A percentile compares a stretch with the other conserved stretches of the same genome.
phyloP scores from a whole-genome alignment of 2,329 filamentous ascomycete species.

The Pseudogymnoascus sp. region DNA sequence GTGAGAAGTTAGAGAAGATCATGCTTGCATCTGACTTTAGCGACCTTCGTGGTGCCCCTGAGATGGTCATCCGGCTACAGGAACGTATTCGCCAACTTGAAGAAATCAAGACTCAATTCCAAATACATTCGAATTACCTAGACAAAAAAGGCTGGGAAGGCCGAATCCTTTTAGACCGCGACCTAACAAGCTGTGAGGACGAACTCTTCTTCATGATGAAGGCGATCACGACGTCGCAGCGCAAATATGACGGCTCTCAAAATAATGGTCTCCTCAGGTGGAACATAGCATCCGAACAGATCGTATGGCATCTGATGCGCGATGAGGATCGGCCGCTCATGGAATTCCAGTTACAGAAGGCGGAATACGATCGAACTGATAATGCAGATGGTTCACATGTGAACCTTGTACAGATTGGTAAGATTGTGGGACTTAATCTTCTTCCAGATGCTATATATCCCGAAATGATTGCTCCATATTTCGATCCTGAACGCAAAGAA shows the following conservation, averaged over 20 bases:
- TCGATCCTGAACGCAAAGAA: constrained; percentile 54
- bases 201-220: constrained; percentile 99
- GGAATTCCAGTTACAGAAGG: constrained; percentile 85
- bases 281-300: constrained; percentile 90
- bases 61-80: constrained; percentile 87
- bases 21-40: constrained; percentile 99
- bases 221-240: constrained; percentile 92
- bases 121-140: constrained; percentile 79
- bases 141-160: constrained; percentile 91
- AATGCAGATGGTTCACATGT: constrained; percentile 95
- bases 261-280: constrained; percentile 78
- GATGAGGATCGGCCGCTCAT: constrained; percentile 82
- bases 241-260: constrained; percentile 70
- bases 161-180: constrained; percentile 78
- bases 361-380: constrained; percentile 90
- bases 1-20: constrained; percentile 92
- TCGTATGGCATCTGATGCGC: constrained; percentile 93
- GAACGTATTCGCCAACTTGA: constrained; percentile 89
- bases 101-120: constrained; percentile 94
- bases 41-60: constrained; percentile 85
- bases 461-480: constrained; percentile 88
- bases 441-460: constrained; percentile 88
- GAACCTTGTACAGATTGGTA: constrained; percentile 83
- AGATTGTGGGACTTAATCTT: constrained; percentile 82
- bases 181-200: constrained; percentile 84